Base-by-base conservation (phyloP, 306 rosid species). In the Quercus ilex region DNA sequence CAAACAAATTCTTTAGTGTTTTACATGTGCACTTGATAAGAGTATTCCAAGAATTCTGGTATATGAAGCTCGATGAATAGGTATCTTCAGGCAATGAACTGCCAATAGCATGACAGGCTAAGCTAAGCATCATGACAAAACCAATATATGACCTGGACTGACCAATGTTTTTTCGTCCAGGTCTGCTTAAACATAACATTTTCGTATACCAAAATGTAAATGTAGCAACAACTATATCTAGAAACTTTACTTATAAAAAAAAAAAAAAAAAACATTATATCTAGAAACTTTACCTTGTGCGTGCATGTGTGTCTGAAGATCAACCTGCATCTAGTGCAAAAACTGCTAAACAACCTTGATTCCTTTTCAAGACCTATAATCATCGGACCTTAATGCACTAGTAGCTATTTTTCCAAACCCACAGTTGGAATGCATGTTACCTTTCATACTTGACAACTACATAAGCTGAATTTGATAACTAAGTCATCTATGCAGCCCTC, bases 1-100 rank as follows among this genome's bases (percentile, higher is more conserved):
- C 28, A 64, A 67, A 78, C 57, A 75, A 63, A 75, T 46, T 72
- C 75, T 78, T 72, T 57, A 80, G 43, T 74, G 41, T 76, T 55
- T 71, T 0, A 69, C 56, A 46, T 30, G 26, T 41, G 46, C 8
- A 49, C 68, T 51, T 64, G 74, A 74, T 78, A 15, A 82, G 53
- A 64, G 67, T 26, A 35, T 23, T 73, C 60, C 73, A 81, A 57
- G 38, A 75, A 68, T 59, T 79, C 74, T 74, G 30, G 53, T 31
- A n/a, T 9, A 56, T 18, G 31, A 76, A 78, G 49, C 63, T 23
- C 3, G 38, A 46, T 33, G 15, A 31, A 72, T 26, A 25, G 59
- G 60, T 33, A n/a, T 15, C 56, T 63, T 71, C 43, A 18, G 46
- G 20, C 38, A 64, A 19, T 67, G 51, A 33, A 33, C 23, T 18